Evolutionary conservation across 768 basidiomycete species (phyloP), one percentile per base, ranked within the genome.

Genomic region (Serendipita vermifera): DNA sequence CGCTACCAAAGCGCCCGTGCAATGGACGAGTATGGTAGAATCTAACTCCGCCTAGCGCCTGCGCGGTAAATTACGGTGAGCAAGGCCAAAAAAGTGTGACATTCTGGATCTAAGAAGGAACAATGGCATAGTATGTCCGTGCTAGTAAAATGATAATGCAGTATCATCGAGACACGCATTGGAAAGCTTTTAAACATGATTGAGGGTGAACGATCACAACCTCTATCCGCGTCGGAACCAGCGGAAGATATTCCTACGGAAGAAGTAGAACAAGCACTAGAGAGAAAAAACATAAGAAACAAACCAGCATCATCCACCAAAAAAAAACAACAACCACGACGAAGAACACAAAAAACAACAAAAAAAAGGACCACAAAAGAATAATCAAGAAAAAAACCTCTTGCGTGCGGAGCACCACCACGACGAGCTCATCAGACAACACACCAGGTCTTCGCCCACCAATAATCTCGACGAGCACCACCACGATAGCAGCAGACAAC

Each of bases 301-400:
- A 40, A 40, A 15, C 41, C 29, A 46, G 33, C 26, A 54, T 6
- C 36, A 31, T 4, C 20, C 39, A 7, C 4, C 31, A 11, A 17
- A 7, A 33, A 38, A 36, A 20, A 55, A 31, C 5, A 77, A 86
- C 60, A 67, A 88, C 87, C 65, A 88, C 88, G 54, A 67, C 55
- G 70, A 91, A 87, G 57, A 87, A 80, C 61, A 90, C 75, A 54
- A 76, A 68, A 32, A 87, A 76, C 32, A 91, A 74, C 9, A 61
- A 77, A 63, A 89, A 88, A 11, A 87, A 90, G 33, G 87, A 79
- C 68, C 81, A 90, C 40, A 91, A 73, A 59, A 91, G 85, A 61
- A 90, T 70, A 17, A 74, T 74, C 66, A 91, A 90, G 69, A 89
- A 90, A 13, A 69, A 69, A 61, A 78, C 77, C 64, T 82, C 75